Percentiles rank a stretch among this genome's conserved stretches.
phyloP scores from a whole-genome alignment of 2,329 filamentous ascomycete species.

The Myriosclerotinia curreyana region DNA sequence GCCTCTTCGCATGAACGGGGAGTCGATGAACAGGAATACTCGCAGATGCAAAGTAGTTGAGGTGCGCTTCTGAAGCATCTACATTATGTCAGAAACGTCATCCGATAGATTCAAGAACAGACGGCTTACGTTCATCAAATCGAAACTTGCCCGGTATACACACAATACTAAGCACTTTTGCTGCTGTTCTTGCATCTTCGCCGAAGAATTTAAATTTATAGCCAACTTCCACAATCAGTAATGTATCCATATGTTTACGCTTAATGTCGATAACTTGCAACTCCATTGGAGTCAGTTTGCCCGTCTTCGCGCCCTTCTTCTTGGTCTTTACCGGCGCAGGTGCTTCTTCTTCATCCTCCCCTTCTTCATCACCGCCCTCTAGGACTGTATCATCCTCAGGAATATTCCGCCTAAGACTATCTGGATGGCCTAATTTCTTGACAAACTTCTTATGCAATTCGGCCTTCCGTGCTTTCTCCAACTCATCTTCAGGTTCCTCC shows the following conservation, averaged over 20 bases:
- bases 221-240: conserved; percentile 91
- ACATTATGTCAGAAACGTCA: conserved; percentile 28
- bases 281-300: conserved; percentile 92
- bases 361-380: conserved; percentile 53
- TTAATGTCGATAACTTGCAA: conserved; percentile 93
- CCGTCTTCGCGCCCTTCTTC: conserved; percentile 69
- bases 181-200: conserved; percentile 84
- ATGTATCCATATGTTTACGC: conserved; percentile 79
- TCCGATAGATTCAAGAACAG: conserved; percentile 9
- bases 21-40: conserved; percentile 92
- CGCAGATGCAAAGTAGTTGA: conserved; percentile 88
- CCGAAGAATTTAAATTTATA: conserved; percentile 99
- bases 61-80: conserved; percentile 86
- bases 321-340: conserved; percentile 48
- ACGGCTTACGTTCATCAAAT: conserved; percentile 75
- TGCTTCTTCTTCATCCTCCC: conserved; percentile 53
- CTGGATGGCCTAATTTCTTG: conserved; percentile 81
- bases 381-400: conserved; percentile 51
- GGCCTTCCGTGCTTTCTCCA: conserved; percentile 59
- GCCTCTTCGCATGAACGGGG: conserved; percentile 87
- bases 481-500: conserved; percentile 45
- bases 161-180: conserved; percentile 88
- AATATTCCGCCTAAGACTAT: conserved; percentile 63
- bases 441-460: conserved; percentile 82
- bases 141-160: conserved; percentile 95